phyloP scores from a whole-genome alignment of 257 asterid species.

The Marsdenia floribunda region DNA sequence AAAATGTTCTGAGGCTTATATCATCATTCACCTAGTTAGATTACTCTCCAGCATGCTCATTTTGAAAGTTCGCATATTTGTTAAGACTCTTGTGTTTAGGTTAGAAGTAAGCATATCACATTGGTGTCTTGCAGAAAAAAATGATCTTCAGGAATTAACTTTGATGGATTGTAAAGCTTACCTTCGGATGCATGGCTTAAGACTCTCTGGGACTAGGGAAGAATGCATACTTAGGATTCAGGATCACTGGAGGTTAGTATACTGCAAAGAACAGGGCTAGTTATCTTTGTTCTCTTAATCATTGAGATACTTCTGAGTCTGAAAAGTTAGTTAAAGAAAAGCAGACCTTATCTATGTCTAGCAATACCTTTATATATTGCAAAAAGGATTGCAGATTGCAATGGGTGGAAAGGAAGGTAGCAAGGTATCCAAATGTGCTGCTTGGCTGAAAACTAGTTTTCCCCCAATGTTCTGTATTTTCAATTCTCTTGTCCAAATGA shows the following conservation, averaged over 20 bases:
- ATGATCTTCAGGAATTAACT: slow-evolving; percentile 39
- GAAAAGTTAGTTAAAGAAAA: too few species aligned
- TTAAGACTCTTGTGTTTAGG: not conserved
- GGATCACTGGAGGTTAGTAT: slow-evolving; percentile 65
- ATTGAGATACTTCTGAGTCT: not conserved
- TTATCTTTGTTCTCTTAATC: not conserved
- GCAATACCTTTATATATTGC: not conserved
- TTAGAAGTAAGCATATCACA: not conserved
- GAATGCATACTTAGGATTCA: slow-evolving; percentile 55
- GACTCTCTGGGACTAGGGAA: slow-evolving; percentile 57
- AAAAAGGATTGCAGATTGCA: not conserved
- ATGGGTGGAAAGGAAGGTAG: not conserved
- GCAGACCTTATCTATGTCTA: not conserved
- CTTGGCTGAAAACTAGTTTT: not conserved
- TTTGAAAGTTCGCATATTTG: not conserved
- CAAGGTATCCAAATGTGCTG: not conserved
- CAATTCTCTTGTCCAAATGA: not conserved
- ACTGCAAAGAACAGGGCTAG: not conserved
- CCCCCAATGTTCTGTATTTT: not conserved
- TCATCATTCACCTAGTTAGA: not conserved
- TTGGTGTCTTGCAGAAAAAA: slow-evolving; percentile 29
- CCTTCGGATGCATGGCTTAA: slow-evolving; percentile 52
- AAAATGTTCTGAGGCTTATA: not conserved
- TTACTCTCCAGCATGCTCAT: not conserved
- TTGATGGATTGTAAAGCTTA: slow-evolving; percentile 51